Evolutionary conservation across 2,329 filamentous ascomycete genomes (phyloP).

Genomic region (Lithohypha guttulata): DNA sequence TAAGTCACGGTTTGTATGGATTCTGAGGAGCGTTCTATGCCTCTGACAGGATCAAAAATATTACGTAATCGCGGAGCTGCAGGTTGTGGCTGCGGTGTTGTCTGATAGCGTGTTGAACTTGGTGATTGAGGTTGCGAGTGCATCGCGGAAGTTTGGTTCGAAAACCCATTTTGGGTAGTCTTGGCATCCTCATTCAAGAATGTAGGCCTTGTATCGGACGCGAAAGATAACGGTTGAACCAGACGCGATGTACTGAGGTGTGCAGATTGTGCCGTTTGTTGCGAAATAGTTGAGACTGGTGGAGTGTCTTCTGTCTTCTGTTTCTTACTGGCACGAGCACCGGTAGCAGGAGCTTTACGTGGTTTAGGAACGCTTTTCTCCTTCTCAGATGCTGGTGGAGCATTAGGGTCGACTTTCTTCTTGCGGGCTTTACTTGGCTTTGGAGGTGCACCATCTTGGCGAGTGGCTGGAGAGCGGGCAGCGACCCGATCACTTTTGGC

Average conservation of each 20-base stretch:
- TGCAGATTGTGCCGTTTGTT: slow-evolving; percentile 9
- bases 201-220: slow-evolving; percentile 2
- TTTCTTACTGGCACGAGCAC: slow-evolving; percentile 38
- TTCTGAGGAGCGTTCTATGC: slow-evolving; percentile 39
- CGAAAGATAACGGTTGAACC: slow-evolving; percentile 13
- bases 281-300: slow-evolving; percentile 9
- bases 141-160: slow-evolving; percentile 22
- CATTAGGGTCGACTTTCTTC: slow-evolving; percentile 22
- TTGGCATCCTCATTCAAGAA: slow-evolving; percentile 13
- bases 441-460: slow-evolving; percentile 24
- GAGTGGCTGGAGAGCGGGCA: slow-evolving; percentile 12
- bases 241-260: slow-evolving; percentile 16
- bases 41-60: slow-evolving; percentile 82
- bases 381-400: slow-evolving; percentile 17
- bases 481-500: slow-evolving; percentile 13
- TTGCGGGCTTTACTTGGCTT: slow-evolving; percentile 28
- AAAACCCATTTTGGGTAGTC: slow-evolving; percentile 32
- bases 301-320: slow-evolving; percentile 29
- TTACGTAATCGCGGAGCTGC: slow-evolving; percentile 33
- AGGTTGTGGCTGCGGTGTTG: slow-evolving; percentile 19
- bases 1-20: slow-evolving; percentile 43
- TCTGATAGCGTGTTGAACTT: slow-evolving; percentile 33
- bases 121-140: slow-evolving; percentile 19
- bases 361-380: slow-evolving; percentile 21
- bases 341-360: slow-evolving; percentile 22